phyloP scores from a whole-genome alignment of 176 grass and related monocot species.

The Leersia perrieri region DNA sequence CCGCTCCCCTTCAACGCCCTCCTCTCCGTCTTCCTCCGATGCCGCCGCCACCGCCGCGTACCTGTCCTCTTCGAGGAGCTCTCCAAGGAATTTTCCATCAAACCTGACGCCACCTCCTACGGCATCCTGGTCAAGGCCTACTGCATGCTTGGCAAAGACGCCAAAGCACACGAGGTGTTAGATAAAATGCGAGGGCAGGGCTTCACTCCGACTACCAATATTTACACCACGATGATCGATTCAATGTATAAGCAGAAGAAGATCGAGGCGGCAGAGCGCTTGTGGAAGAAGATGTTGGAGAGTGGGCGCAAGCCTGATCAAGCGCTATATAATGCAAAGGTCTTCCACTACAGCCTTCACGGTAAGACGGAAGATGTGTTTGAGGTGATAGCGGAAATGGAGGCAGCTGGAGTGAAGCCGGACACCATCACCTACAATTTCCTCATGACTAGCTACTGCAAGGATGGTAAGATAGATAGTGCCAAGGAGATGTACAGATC shows the following conservation, averaged over 20 bases:
- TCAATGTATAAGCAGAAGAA: slow-evolving; percentile 58
- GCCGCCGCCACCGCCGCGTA: slow-evolving; percentile 42
- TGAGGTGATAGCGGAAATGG: slow-evolving; percentile 52
- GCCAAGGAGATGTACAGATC: slow-evolving; percentile 49
- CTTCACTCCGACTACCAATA: slow-evolving; percentile 46
- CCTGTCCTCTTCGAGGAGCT: slow-evolving; percentile 52
- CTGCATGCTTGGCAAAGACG: slow-evolving; percentile 36
- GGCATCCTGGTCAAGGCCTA: slow-evolving; percentile 59
- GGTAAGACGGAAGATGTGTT: slow-evolving; percentile 50
- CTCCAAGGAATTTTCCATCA: slow-evolving; percentile 55
- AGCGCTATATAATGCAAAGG: slow-evolving; percentile 63
- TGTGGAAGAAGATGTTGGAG: slow-evolving; percentile 76
- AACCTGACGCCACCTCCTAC: slow-evolving; percentile 57
- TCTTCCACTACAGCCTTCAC: background rate
- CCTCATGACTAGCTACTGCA: slow-evolving; percentile 64
- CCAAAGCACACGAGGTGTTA: slow-evolving; percentile 48
- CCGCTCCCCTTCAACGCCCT: slow-evolving; percentile 65
- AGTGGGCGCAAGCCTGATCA: slow-evolving; percentile 52
- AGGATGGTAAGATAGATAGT: slow-evolving; percentile 41
- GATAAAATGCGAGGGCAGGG: slow-evolving; percentile 52
- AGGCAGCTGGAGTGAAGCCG: slow-evolving; percentile 46
- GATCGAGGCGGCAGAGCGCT: slow-evolving; percentile 35
- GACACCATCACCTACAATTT: slow-evolving; percentile 69
- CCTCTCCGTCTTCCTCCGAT: slow-evolving; percentile 59
- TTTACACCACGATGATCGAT: slow-evolving; percentile 65